Evolutionary conservation across 768 basidiomycete genomes (phyloP).

Genomic region (Pilatotrama ljubarskyi): DNA sequence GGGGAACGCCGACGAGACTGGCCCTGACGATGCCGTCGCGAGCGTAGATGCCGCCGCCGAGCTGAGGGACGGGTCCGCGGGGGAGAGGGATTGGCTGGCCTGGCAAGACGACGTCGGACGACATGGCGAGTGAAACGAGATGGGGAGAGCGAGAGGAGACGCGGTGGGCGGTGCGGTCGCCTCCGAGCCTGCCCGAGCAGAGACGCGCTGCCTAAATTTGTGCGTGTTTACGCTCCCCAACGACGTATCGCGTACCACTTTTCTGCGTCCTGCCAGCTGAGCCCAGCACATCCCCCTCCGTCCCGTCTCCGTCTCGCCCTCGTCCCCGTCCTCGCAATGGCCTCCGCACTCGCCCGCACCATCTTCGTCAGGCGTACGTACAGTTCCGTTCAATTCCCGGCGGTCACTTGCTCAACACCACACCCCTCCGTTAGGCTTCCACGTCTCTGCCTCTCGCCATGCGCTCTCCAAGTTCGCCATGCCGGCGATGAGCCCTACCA

Average conservation of each 20-base stretch:
- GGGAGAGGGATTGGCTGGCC: constrained; percentile 73
- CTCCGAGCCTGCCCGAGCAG: constrained; percentile 24
- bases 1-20: constrained; percentile 66
- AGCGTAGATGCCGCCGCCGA: constrained; percentile 67
- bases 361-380: constrained; percentile 63
- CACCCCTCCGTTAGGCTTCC: constrained; percentile 59
- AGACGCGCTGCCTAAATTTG: constrained; percentile 23
- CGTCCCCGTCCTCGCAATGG: constrained; percentile 46
- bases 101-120: constrained; percentile 53
- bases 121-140: constrained; percentile 5
- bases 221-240: constrained; percentile 28
- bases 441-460: constrained; percentile 74
- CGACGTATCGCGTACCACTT: constrained; percentile 21
- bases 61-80: constrained; percentile 52
- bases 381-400: not conserved
- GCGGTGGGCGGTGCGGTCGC: not conserved
- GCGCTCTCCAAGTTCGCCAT: constrained; percentile 89
- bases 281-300: constrained; percentile 16
- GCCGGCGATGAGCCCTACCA: constrained; percentile 99
- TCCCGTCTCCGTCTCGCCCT: constrained; percentile 27
- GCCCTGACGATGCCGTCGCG: constrained; percentile 66
- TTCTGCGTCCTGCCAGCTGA: constrained; percentile 27
- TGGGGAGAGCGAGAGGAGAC: not conserved
- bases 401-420: not conserved
- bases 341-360: constrained; percentile 59